phyloP scores from a whole-genome alignment of 1,284 basidiomycete genomes.

The Hymenochaete sp. region DNA sequence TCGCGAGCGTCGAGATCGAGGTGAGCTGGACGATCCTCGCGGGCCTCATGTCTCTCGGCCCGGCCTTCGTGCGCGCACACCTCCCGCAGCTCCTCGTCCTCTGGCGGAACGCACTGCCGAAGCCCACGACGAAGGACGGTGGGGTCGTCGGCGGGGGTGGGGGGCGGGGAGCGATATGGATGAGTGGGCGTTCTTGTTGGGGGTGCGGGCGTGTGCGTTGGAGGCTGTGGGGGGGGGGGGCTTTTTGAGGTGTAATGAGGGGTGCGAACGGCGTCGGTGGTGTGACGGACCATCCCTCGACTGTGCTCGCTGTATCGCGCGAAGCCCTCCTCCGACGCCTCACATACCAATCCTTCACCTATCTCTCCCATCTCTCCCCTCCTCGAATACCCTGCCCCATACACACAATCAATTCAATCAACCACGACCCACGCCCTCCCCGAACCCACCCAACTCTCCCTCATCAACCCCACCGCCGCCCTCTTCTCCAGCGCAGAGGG shows the following conservation, averaged over 20 bases:
- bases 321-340: slow-evolving; percentile 81
- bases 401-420: no score
- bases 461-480: slow-evolving; percentile 80
- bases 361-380: not conserved
- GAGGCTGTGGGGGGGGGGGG: slow-evolving; percentile 82
- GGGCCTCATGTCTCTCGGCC: slow-evolving; percentile 87
- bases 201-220: slow-evolving; percentile 86
- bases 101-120: slow-evolving; percentile 95
- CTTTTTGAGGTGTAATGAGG: slow-evolving; percentile 77
- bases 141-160: no score
- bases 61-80: slow-evolving; percentile 88
- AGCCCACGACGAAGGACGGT: slow-evolving; percentile 88
- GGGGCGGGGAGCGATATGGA: slow-evolving; percentile 64
- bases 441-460: slow-evolving; percentile 69
- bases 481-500: slow-evolving; percentile 59
- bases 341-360: slow-evolving; percentile 82
- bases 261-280: slow-evolving; percentile 40
- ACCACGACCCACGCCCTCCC: no score
- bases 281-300: slow-evolving; percentile 24
- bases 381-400: not conserved
- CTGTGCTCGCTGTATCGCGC: slow-evolving; percentile 39
- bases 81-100: slow-evolving; percentile 88
- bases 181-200: slow-evolving; percentile 90
- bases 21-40: slow-evolving; percentile 93
- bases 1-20: slow-evolving; percentile 83